phyloP scores from a whole-genome alignment of 345 rosid genomes.

The Eucalyptus paniculata region DNA sequence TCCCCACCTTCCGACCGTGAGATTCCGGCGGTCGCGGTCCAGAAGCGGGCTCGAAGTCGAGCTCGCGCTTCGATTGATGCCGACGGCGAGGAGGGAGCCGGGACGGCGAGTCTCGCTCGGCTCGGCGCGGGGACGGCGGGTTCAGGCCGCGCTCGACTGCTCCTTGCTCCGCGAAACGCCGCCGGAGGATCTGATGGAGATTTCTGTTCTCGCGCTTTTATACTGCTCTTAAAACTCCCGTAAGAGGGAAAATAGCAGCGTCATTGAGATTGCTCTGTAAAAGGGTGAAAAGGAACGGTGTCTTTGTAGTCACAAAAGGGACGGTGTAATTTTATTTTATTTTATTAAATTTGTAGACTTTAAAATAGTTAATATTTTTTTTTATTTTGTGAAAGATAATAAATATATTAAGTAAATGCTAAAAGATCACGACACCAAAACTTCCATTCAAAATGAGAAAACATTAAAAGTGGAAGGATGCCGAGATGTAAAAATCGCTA shows the following conservation, averaged over 20 bases:
- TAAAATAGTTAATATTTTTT: too few relatives aligned
- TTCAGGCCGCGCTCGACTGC: not conserved
- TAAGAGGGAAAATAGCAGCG: not conserved
- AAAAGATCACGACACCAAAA: too few relatives aligned
- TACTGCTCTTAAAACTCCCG: not conserved
- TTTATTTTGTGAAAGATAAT: too few relatives aligned
- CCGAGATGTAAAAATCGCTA: too few relatives aligned
- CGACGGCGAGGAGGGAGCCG: not conserved
- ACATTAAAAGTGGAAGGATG: too few relatives aligned
- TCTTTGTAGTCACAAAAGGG: not conserved
- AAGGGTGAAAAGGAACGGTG: not conserved
- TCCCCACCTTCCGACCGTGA: not conserved
- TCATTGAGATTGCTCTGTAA: not conserved
- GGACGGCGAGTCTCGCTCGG: not conserved
- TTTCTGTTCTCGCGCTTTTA: not conserved
- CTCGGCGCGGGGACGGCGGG: not conserved
- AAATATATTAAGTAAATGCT: too few relatives aligned
- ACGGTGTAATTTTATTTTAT: too few relatives aligned
- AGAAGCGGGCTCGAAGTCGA: not conserved
- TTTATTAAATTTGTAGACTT: too few relatives aligned
- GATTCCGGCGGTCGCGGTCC: not conserved
- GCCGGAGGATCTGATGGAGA: not conserved
- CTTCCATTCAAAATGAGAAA: too few relatives aligned
- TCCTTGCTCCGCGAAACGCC: not conserved
- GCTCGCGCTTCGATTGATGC: not conserved